Evolutionary conservation across 176 grass and related monocot species (phyloP).

Genomic region (Stipa capillata): DNA sequence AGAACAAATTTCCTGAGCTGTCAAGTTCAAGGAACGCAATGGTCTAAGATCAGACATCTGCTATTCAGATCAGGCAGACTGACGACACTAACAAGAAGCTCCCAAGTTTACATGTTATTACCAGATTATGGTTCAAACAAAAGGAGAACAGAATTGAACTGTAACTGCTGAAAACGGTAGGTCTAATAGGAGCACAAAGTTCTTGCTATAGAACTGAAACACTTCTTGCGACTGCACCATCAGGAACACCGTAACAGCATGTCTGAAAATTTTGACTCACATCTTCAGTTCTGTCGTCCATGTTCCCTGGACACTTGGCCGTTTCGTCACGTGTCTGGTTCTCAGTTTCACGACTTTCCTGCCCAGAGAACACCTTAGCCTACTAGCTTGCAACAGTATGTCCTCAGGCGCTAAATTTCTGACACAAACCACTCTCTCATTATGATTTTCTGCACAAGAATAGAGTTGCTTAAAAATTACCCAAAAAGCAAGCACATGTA

Average conservation of each 20-base stretch:
- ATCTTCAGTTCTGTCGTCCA: constrained; percentile 83
- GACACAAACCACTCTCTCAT: constrained; percentile 71
- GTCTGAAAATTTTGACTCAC: constrained; percentile 18
- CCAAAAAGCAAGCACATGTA: background rate
- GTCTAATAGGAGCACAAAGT: background rate
- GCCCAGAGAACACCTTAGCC: constrained; percentile 71
- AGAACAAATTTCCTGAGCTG: background rate
- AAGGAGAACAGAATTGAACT: background rate
- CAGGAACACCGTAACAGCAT: background rate
- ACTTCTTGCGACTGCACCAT: background rate
- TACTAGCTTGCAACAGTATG: constrained; percentile 64
- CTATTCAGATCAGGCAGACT: background rate
- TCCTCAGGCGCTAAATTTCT: constrained; percentile 71
- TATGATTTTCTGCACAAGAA: constrained; percentile 63
- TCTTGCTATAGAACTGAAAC: background rate
- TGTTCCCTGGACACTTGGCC: constrained; percentile 72
- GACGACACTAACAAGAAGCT: background rate
- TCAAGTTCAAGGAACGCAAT: background rate
- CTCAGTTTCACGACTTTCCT: constrained; percentile 86
- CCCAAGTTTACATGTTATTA: background rate
- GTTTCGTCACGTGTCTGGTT: constrained; percentile 69
- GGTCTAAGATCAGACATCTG: background rate
- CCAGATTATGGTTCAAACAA: background rate
- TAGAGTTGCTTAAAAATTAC: background rate
- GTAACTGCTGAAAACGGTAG: background rate